These are phyloP conservation scores for Ustilago loliicola DNA, from an alignment of 1,284 basidiomycete genomes.

Conservation along the genomic window DNA sequence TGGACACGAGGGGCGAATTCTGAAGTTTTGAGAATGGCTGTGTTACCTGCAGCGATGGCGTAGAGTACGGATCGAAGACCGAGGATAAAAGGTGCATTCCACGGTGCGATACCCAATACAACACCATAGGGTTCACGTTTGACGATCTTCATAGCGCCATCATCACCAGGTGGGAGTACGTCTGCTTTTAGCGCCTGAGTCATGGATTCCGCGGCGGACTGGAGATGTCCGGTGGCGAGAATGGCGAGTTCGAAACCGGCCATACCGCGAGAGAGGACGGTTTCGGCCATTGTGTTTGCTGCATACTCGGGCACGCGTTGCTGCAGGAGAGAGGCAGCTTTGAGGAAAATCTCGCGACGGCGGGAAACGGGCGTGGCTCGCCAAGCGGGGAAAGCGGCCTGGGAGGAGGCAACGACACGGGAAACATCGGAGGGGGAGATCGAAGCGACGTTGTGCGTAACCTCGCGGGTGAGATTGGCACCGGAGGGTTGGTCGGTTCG, in stretches of 20 bases:
- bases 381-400: slow-evolving; percentile 46
- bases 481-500: slow-evolving; percentile 40
- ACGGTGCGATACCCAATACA: slow-evolving; percentile 55
- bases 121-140: slow-evolving; percentile 54
- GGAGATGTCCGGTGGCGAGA: slow-evolving; percentile 32
- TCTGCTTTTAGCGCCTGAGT: slow-evolving; percentile 45
- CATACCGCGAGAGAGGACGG: slow-evolving; percentile 46
- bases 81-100: slow-evolving; percentile 69
- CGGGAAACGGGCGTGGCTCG: slow-evolving; percentile 38
- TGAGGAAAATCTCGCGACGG: slow-evolving; percentile 52
- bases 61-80: slow-evolving; percentile 73
- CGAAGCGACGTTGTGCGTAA: slow-evolving; percentile 36
- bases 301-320: slow-evolving; percentile 47
- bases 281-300: slow-evolving; percentile 43
- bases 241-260: slow-evolving; percentile 53
- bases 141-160: slow-evolving; percentile 49
- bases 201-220: slow-evolving; percentile 33
- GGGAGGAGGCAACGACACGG: slow-evolving; percentile 23
- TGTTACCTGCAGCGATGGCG: slow-evolving; percentile 78
- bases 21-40: slow-evolving; percentile 77
- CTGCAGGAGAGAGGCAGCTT: slow-evolving; percentile 35
- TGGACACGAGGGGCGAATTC: slow-evolving; percentile 76
- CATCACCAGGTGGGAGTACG: slow-evolving; percentile 32
- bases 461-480: slow-evolving; percentile 19
- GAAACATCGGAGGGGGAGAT: slow-evolving; percentile 28